Conservation (phyloP, 129 eudicot genomes). For the Ambrosia trifida region DNA sequence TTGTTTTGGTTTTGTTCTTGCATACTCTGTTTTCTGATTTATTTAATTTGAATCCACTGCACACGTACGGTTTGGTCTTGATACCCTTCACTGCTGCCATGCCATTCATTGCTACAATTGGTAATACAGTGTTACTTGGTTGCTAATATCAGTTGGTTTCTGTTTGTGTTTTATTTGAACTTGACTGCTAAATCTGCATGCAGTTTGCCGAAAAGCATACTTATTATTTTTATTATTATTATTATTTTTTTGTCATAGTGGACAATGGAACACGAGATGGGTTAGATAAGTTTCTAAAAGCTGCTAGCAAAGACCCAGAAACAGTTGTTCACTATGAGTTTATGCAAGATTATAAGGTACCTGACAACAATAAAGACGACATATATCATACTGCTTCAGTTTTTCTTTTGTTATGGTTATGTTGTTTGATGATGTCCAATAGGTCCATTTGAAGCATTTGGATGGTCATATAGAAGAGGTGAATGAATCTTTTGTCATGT, state of each 20-base stretch:
- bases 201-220: background rate
- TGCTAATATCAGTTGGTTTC: background rate
- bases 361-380: too few relatives aligned
- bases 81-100: too few relatives aligned
- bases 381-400: background rate
- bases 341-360: slow-evolving; percentile 99
- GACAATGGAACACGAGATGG: slow-evolving; percentile 98
- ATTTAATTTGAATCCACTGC: too few relatives aligned
- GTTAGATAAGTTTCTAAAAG: slow-evolving; percentile 88
- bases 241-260: slow-evolving; percentile 56
- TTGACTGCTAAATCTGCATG: background rate
- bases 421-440: slow-evolving; percentile 19
- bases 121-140: too few relatives aligned
- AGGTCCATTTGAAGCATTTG: slow-evolving; percentile 97
- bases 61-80: too few relatives aligned
- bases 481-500: slow-evolving; percentile 14
- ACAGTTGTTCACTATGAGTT: slow-evolving; percentile 97
- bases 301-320: slow-evolving; percentile 96
- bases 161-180: background rate
- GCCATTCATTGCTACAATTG: too few relatives aligned
- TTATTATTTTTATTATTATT: too few relatives aligned
- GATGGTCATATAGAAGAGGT: slow-evolving; percentile 99
- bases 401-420: slow-evolving; percentile 6
- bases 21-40: too few relatives aligned
- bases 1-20: too few relatives aligned